Conservation (phyloP, 2,329 filamentous ascomycete genomes). For the Ophiostoma perfectum region DNA sequence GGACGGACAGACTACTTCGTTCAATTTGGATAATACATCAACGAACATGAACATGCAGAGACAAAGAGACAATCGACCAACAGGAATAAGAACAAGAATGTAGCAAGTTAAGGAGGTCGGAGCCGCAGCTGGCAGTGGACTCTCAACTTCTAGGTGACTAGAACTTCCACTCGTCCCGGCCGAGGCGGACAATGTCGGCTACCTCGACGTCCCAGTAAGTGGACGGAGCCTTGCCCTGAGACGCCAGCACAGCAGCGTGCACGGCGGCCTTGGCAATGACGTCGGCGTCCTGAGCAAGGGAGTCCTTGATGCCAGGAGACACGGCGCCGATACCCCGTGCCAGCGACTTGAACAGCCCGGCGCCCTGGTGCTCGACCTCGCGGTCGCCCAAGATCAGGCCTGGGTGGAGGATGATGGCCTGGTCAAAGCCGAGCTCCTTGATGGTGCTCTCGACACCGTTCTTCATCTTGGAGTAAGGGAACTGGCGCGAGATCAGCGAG, state of each 20-base stretch:
- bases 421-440: constrained; percentile 66
- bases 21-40: too few relatives aligned
- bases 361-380: constrained; percentile 54
- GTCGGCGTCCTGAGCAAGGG: constrained; percentile 66
- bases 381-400: constrained; percentile 70
- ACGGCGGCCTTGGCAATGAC: constrained; percentile 66
- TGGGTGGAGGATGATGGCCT: constrained; percentile 67
- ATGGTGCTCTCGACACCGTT: constrained; percentile 77
- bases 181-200: constrained; percentile 60
- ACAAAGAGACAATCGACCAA: not conserved
- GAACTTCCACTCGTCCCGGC: constrained; percentile 51
- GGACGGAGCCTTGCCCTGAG: constrained; percentile 53
- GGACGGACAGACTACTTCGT: too few relatives aligned
- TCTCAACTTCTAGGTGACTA: not conserved
- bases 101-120: too few relatives aligned
- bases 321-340: constrained; percentile 53
- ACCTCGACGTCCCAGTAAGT: constrained; percentile 58
- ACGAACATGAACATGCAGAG: too few relatives aligned
- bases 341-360: constrained; percentile 51
- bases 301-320: constrained; percentile 53
- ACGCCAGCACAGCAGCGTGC: constrained; percentile 52
- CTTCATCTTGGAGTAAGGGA: constrained; percentile 67
- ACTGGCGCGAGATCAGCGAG: constrained; percentile 37
- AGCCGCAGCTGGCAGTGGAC: too few relatives aligned
- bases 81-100: too few relatives aligned